phyloP scores from a whole-genome alignment of 805 yeast species.

The Hanseniaspora pseudoguilliermondii region DNA sequence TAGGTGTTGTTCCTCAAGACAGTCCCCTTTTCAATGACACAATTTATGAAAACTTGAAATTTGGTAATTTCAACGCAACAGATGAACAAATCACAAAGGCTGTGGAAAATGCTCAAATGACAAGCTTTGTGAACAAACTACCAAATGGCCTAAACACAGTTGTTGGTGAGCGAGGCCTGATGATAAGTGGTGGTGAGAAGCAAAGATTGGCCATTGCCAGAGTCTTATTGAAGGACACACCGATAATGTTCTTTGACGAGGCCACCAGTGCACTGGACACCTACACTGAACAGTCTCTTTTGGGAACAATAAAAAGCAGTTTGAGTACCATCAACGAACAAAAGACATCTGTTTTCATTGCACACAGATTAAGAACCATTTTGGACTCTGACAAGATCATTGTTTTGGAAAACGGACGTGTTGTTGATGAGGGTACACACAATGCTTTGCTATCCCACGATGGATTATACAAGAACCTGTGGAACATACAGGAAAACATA shows the following conservation, averaged over 20 bases:
- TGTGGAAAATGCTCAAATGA: slow-evolving; percentile 58
- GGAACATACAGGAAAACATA: slow-evolving; percentile 84
- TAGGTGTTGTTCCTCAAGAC: slow-evolving; percentile 96
- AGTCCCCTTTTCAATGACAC: slow-evolving; percentile 91
- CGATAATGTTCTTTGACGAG: slow-evolving; percentile 89
- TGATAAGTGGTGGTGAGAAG: slow-evolving; percentile 99
- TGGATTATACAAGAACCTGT: slow-evolving; percentile 57
- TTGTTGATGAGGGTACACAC: slow-evolving; percentile 84
- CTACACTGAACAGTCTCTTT: slow-evolving; percentile 78
- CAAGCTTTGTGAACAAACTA: slow-evolving; percentile 46
- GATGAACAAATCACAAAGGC: slow-evolving; percentile 58
- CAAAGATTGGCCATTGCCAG: slow-evolving; percentile 91
- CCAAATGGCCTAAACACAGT: slow-evolving; percentile 78
- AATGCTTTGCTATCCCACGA: slow-evolving; percentile 39
- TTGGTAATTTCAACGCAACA: slow-evolving; percentile 63
- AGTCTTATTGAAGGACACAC: slow-evolving; percentile 70
- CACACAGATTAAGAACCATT: slow-evolving; percentile 84
- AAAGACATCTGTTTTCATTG: slow-evolving; percentile 73
- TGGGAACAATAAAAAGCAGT: slow-evolving; percentile 58
- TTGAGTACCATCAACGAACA: slow-evolving; percentile 38
- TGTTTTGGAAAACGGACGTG: slow-evolving; percentile 65
- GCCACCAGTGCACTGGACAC: slow-evolving; percentile 96
- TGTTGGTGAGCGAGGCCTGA: slow-evolving; percentile 96
- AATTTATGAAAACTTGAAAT: slow-evolving; percentile 72
- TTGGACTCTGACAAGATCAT: slow-evolving; percentile 91